phyloP scores from a whole-genome alignment of 2,329 filamentous ascomycete species.

The Acrocalymma vagum region DNA sequence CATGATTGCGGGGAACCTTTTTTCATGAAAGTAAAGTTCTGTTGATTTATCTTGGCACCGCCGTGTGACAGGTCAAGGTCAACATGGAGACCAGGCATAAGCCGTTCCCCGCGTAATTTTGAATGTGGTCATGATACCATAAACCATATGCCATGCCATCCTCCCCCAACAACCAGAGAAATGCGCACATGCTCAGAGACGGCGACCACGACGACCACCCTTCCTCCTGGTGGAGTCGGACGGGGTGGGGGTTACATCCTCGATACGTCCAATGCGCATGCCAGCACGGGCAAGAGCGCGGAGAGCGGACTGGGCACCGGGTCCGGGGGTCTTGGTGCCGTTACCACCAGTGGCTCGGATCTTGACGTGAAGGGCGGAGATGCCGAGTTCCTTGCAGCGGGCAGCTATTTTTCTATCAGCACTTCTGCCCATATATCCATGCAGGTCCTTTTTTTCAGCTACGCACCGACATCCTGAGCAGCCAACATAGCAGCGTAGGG shows the following conservation, averaged over 20 bases:
- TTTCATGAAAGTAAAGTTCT: conserved; percentile 47
- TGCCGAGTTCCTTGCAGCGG: conserved; percentile 86
- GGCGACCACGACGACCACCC: conserved; percentile 99
- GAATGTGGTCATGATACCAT: conserved; percentile 44
- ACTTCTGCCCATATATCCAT: not conserved
- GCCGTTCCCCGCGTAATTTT: conserved; percentile 51
- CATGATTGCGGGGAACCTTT: conserved; percentile 42
- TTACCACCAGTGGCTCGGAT: conserved; percentile 99
- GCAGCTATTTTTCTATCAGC: conserved; percentile 66
- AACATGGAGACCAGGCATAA: conserved; percentile 51
- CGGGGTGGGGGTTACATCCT: conserved; percentile 98
- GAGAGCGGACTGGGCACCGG: conserved; percentile 98
- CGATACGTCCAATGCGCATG: conserved; percentile 99
- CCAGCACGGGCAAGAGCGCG: conserved; percentile 98
- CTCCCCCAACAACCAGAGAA: conserved; percentile 47
- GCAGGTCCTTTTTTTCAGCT: not conserved
- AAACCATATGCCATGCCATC: conserved; percentile 46
- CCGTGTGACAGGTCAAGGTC: conserved; percentile 42
- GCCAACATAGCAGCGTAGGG: conserved; percentile 99
- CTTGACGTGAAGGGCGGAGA: conserved; percentile 99
- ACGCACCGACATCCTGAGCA: conserved; percentile 77
- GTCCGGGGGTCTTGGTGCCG: conserved; percentile 99
- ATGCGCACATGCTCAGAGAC: conserved; percentile 77
- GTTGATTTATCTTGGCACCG: conserved; percentile 46
- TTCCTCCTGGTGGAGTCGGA: conserved; percentile 99